Percentiles rank a stretch among this genome's conserved stretches.
These are phyloP conservation scores for Tolypocladium album DNA, from an alignment of 2,329 filamentous ascomycete species.

Conservation along the genomic window DNA sequence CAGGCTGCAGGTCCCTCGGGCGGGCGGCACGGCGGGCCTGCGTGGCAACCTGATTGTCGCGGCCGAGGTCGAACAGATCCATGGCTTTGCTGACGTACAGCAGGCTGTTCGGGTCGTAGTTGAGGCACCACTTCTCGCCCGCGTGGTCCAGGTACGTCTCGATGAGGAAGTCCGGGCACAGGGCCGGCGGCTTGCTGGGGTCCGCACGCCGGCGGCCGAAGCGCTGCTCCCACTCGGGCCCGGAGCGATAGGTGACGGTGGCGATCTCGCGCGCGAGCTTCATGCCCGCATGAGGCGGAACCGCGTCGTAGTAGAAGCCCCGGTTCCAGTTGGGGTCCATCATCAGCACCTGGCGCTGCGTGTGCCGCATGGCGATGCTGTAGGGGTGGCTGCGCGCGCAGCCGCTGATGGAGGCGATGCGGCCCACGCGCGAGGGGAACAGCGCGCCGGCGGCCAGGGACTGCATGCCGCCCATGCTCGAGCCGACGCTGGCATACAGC, in stretches of 20 bases:
- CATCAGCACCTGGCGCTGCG: constrained; percentile 95
- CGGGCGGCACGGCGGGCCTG: constrained; percentile 51
- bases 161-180: constrained; percentile 96
- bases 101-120: constrained; percentile 91
- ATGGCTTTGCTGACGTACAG: constrained; percentile 97
- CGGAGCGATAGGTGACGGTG: constrained; percentile 92
- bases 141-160: constrained; percentile 98
- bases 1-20: constrained; percentile 43
- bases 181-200: constrained; percentile 70
- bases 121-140: constrained; percentile 94
- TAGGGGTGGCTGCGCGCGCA: constrained; percentile 94
- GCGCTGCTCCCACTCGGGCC: constrained; percentile 93
- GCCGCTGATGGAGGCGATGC: constrained; percentile 81
- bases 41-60: constrained; percentile 55
- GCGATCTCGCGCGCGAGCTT: constrained; percentile 96
- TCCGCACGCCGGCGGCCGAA: constrained; percentile 86
- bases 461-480: constrained; percentile 98
- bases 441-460: constrained; percentile 77
- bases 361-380: constrained; percentile 97
- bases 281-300: constrained; percentile 94
- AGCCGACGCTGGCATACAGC: constrained; percentile 85
- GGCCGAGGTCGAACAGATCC: constrained; percentile 91
- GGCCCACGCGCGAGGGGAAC: constrained; percentile 71
- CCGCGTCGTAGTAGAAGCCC: constrained; percentile 80
- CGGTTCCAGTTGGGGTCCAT: constrained; percentile 97